These are phyloP conservation scores for Diaporthe vaccinii DNA, from an alignment of 2,329 filamentous ascomycete genomes.

Conservation along the genomic window DNA sequence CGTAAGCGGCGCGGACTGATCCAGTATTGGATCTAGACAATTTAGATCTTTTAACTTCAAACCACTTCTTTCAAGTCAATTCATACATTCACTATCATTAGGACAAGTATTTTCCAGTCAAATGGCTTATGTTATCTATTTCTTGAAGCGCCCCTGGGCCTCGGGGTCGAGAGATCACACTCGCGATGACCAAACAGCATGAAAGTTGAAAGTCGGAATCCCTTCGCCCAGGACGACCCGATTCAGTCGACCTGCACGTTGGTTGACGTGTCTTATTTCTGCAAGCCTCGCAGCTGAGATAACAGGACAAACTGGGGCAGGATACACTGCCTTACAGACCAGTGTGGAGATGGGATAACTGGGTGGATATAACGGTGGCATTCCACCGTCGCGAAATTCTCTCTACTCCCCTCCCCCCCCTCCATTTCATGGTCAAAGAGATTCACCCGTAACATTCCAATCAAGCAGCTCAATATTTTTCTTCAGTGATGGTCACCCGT, in stretches of 20 bases:
- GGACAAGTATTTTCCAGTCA: background rate
- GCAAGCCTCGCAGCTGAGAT: background rate
- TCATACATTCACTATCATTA: background rate
- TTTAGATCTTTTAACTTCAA: background rate
- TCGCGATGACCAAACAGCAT: background rate
- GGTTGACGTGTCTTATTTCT: background rate
- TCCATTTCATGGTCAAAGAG: background rate
- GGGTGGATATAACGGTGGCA: background rate
- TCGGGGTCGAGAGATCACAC: accelerated
- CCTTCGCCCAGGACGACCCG: background rate
- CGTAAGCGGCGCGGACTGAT: background rate
- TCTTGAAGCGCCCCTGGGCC: too few relatives aligned
- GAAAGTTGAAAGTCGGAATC: background rate
- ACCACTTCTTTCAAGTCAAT: too few relatives aligned
- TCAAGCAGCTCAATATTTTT: background rate
- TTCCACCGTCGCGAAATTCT: background rate
- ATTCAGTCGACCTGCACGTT: background rate
- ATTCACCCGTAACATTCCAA: too few relatives aligned
- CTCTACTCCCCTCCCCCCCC: background rate
- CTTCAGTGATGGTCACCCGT: too few relatives aligned
- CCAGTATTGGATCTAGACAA: background rate
- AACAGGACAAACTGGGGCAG: background rate
- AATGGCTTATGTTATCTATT: background rate
- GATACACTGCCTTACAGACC: background rate
- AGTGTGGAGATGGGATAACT: background rate